phyloP scores from a whole-genome alignment of 2,329 filamentous ascomycete genomes.

The Aspergillus spinulosporus region DNA sequence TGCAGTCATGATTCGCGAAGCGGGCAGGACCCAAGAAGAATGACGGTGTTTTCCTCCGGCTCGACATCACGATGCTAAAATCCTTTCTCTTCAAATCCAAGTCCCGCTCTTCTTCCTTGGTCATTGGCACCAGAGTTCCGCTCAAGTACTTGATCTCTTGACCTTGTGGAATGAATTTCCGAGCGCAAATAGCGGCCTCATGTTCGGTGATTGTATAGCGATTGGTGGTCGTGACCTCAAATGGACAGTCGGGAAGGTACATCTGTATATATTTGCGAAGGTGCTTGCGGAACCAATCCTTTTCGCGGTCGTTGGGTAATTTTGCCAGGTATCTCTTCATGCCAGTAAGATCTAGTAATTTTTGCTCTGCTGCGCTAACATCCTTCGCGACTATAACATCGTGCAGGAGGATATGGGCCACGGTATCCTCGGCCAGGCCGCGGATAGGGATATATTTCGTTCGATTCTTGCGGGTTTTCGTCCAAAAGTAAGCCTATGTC shows the following conservation, averaged over 20 bases:
- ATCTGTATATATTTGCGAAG: constrained; percentile 88
- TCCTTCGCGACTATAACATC: constrained; percentile 76
- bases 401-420: constrained; percentile 60
- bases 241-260: constrained; percentile 90
- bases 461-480: constrained; percentile 90
- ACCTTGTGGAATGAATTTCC: constrained; percentile 74
- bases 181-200: constrained; percentile 83
- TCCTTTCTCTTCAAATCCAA: constrained; percentile 82
- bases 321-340: constrained; percentile 68
- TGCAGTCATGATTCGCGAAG: constrained; percentile 96
- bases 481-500: constrained; percentile 88
- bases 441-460: constrained; percentile 81
- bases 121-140: constrained; percentile 90
- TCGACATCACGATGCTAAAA: constrained; percentile 95
- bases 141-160: constrained; percentile 88
- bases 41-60: constrained; percentile 83
- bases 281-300: constrained; percentile 81
- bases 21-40: constrained; percentile 92
- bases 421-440: constrained; percentile 67
- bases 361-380: constrained; percentile 66
- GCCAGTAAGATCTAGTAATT: constrained; percentile 70
- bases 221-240: constrained; percentile 91
- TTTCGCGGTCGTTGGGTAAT: constrained; percentile 74
- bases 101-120: constrained; percentile 82
- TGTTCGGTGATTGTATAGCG: constrained; percentile 89